phyloP scores from a whole-genome alignment of 2,329 filamentous ascomycete species.

The Proliferodiscus dingleyae region DNA sequence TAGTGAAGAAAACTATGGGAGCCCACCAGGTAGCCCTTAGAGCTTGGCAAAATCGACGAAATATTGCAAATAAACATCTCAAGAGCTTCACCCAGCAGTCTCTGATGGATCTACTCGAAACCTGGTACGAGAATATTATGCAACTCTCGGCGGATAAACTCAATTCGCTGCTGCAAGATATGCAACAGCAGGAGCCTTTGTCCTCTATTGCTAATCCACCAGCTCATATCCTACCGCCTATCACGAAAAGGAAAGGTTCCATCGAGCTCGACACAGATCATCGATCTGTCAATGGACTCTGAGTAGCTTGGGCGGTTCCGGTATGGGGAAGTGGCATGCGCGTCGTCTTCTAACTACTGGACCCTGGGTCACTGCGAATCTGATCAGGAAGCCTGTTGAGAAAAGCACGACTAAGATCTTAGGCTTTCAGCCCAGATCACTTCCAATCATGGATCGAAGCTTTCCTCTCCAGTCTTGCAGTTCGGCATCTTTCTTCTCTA shows the following conservation, averaged over 20 bases:
- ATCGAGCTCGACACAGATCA: no score
- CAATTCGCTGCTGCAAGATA: neutral
- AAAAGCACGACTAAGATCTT: no score
- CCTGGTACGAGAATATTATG: neutral
- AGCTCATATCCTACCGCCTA: neutral
- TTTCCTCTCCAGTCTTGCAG: conserved; percentile 17
- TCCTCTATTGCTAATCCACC: neutral
- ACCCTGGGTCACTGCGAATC: no score
- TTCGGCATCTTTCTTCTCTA: conserved; percentile 17
- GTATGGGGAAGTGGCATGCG: no score
- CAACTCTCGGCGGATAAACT: neutral
- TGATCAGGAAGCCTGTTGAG: no score
- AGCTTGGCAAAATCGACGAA: conserved; percentile 2
- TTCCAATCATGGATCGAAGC: conserved; percentile 16
- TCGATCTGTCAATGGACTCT: no score
- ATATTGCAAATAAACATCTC: conserved; percentile 4
- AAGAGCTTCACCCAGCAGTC: neutral
- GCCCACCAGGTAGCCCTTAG: neutral
- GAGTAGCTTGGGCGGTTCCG: no score
- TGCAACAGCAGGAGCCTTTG: neutral
- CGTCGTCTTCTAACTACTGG: no score
- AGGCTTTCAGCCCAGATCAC: no score
- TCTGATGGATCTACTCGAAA: conserved; percentile 2
- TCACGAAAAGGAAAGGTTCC: conserved; percentile 2
- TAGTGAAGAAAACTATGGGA: conserved; percentile 11